Evolutionary conservation across 2,329 filamentous ascomycete genomes (phyloP), one percentile per base, ranked within the genome.

Genomic region (Diaporthe sp.): DNA sequence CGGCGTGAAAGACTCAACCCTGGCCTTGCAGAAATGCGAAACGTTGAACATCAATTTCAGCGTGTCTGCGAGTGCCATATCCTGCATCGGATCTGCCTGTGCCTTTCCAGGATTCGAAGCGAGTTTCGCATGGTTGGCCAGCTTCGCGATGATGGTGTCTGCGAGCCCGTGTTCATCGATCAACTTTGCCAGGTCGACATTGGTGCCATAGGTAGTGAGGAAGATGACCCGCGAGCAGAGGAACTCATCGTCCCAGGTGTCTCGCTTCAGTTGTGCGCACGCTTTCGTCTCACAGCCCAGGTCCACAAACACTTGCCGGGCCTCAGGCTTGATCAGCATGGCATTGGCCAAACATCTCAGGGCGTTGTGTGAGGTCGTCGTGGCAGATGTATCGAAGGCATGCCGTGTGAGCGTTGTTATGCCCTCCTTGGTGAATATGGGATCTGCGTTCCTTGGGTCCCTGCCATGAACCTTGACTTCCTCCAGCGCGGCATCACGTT

Each of bases 1-100:
- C 30, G 89, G 85, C 1, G 91, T 91, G 80, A 98, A 97, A 0
- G 87, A 84, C 0, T 86, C 82, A 6, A 85, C 84, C 35, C 92
- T 87, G 55, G 92, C 87, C 5, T 92, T 90, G 77, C 92, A 93
- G 79, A 92, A 92, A 79, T 96, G 92, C 2, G 93, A 94, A 71
- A 98, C 87, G 82, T 98, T 98, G 87, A 97, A 98, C 69, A 97
- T 85, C 54, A 98, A 88, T 80, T 97, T 98, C 67, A 97, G 86
- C 0, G 94, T 96, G 82, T 98, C 96, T 12, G 88, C 88, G 50
- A 98, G 87, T 0, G 96, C 95, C 90, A 96, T 91, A 74, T 93
- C 91, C 77, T 93, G 91, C 88, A 96, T 94, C 0, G 90, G 89
- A 55, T 90, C 85, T 17, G 77, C 77, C 15, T 79, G 81, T 33